A percentile compares a stretch with the other conserved stretches of the same genome.
phyloP scores from a whole-genome alignment of 2,329 filamentous ascomycete genomes.

The Penicillium concentricum region DNA sequence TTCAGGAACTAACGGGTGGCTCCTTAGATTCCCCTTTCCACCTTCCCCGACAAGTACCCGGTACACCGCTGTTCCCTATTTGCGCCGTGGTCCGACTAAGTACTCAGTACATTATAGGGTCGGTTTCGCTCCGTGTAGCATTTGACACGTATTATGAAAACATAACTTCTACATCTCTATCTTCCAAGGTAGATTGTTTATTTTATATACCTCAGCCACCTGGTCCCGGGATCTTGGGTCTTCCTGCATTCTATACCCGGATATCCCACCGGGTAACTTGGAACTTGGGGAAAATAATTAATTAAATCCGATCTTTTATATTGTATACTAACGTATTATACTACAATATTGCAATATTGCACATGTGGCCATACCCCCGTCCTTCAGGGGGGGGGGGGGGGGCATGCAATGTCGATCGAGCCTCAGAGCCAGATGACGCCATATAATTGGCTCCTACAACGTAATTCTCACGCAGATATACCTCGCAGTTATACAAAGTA shows the following conservation, averaged over 20 bases:
- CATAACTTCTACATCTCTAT: neutral
- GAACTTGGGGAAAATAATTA: neutral
- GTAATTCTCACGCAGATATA: constrained; percentile 4
- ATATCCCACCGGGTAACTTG: neutral
- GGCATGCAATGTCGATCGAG: constrained; percentile 37
- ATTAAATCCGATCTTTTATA: neutral
- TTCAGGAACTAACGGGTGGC: constrained; percentile 13
- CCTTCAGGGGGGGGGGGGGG: constrained; percentile 25
- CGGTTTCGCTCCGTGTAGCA: constrained; percentile 4
- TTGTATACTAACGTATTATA: neutral
- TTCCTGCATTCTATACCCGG: neutral
- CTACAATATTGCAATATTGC: neutral
- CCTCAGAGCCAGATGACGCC: constrained; percentile 25
- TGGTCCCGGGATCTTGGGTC: neutral
- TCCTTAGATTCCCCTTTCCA: constrained; percentile 10
- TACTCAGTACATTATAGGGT: constrained; percentile 4
- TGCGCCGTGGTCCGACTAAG: neutral
- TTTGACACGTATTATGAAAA: constrained; percentile 17
- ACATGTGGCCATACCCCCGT: constrained; percentile 4
- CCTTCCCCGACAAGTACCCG: neutral
- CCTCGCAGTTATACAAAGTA: neutral
- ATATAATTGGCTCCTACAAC: constrained; percentile 15
- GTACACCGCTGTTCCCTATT: constrained; percentile 5
- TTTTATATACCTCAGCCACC: no score
- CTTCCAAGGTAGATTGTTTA: no score